These are phyloP conservation scores for Macaranga tanarius DNA, from an alignment of 441 rosid species.

Conservation along the genomic window DNA sequence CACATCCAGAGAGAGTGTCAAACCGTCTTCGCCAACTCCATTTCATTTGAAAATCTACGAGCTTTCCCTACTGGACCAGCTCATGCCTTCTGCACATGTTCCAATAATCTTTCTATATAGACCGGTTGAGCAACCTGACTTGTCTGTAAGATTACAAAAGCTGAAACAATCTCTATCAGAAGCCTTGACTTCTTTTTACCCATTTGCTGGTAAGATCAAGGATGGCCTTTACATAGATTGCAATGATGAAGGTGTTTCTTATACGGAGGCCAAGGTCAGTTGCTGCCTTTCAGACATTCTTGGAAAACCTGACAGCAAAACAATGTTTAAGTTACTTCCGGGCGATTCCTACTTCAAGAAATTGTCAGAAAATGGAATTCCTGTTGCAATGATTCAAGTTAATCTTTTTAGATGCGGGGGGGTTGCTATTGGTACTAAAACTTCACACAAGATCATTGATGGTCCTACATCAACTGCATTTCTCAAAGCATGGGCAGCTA, in stretches of 20 bases:
- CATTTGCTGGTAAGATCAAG: conserved; percentile 49
- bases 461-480: conserved; percentile 28
- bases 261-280: conserved; percentile 35
- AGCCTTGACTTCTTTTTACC: conserved; percentile 45
- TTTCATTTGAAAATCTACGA: conserved; percentile 36
- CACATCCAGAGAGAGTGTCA: conserved; percentile 36
- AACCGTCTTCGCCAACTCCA: conserved; percentile 50
- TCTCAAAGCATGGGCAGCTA: conserved; percentile 23
- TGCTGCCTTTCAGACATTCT: conserved; percentile 31
- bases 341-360: conserved; percentile 18
- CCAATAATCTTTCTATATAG: conserved; percentile 42
- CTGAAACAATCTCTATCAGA: conserved; percentile 45
- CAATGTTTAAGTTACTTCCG: conserved; percentile 38
- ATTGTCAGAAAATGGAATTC: conserved; percentile 26
- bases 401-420: conserved; percentile 36
- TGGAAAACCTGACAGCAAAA: conserved; percentile 28
- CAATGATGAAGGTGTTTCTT: conserved; percentile 47
- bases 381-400: conserved; percentile 24
- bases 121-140: conserved; percentile 6
- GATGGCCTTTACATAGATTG: conserved; percentile 45
- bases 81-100: conserved; percentile 34
- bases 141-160: conserved; percentile 14
- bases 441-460: conserved; percentile 37
- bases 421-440: conserved; percentile 18
- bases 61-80: conserved; percentile 50